Conservation (phyloP, 164 flowering plant species). For the Nelumbo lutea region DNA sequence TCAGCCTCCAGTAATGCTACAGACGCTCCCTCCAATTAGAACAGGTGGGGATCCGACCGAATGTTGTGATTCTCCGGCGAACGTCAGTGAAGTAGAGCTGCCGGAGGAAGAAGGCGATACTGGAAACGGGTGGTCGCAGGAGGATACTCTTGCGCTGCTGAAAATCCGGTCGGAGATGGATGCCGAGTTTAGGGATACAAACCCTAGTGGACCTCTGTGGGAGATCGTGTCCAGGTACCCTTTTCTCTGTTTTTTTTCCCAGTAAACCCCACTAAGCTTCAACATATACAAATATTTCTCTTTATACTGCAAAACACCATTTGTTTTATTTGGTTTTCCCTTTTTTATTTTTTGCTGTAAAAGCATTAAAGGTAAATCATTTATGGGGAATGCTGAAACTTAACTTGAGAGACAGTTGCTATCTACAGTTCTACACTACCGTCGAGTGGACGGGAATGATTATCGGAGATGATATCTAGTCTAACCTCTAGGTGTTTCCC, state of each 20-base stretch:
- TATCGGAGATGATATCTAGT: too few relatives aligned
- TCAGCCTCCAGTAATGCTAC: background rate
- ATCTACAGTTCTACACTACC: too few relatives aligned
- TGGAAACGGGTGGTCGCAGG: constrained; percentile 80
- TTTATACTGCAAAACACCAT: too few relatives aligned
- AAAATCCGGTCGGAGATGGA: constrained; percentile 92
- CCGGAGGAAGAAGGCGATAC: background rate
- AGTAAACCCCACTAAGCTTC: too few relatives aligned
- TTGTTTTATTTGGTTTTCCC: too few relatives aligned
- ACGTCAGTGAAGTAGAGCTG: background rate
- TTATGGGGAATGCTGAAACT: too few relatives aligned
- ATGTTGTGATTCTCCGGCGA: constrained; percentile 5
- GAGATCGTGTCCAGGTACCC: constrained; percentile 87
- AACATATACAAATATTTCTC: too few relatives aligned
- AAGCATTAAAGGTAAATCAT: too few relatives aligned
- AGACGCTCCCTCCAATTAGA: background rate
- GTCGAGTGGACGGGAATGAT: too few relatives aligned
- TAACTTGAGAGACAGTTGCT: too few relatives aligned
- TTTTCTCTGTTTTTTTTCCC: background rate
- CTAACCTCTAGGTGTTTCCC: too few relatives aligned
- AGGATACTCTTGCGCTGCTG: constrained; percentile 81
- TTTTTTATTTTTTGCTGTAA: too few relatives aligned
- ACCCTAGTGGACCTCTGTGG: constrained; percentile 95
- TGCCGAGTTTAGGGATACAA: constrained; percentile 74
- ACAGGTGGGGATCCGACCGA: background rate